Evolutionary conservation across 2,329 filamentous ascomycete genomes (phyloP), one percentile per base, ranked within the genome.

Genomic region (Colletotrichum godetiae): DNA sequence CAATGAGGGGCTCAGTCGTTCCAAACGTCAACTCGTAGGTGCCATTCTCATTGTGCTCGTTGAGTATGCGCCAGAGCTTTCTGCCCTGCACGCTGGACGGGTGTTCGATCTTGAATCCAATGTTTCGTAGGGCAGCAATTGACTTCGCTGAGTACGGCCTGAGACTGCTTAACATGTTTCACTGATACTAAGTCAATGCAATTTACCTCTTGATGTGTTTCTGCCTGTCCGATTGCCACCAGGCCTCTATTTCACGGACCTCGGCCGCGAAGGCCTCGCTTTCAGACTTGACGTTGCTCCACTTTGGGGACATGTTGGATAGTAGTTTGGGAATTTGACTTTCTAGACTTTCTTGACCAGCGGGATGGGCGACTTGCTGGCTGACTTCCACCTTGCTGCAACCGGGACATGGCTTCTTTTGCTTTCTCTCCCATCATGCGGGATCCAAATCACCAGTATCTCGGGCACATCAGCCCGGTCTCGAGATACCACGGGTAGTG

Each of bases 51-150:
- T 37, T 37, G 35, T 37, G 35, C 12, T 37, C 35, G 35, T 46
- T n/a, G 15, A 46, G 15, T 22, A 79, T 76, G 11, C 78, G 75
- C 82, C 82, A 84, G 5, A 84, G 80, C 77, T 84, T 84, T 37
- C 79, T 49, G 6, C 77, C 82, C 69, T 82, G 81, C 0, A 72
- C 72, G 19, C 78, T 81, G 2, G 82, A 82, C 0, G 78, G 68
- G n/a, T 78, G 78, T 1, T 77, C 77, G 1, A 77, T 73, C 2
- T 78, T 76, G 19, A 82, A 76, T 2, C 57, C n/a, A 12, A 78
- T 76, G 33, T 76, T 78, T 24, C 80, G 76, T 10, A 84, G 75
- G 1, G 80, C 79, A 3, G 82, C 82, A 29, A 84, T 80, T 7
- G 80, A 78, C 7, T 72, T 74, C 0, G 82, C 80, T 22, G 76